Evolutionary conservation across 1,139 yeast species (phyloP).

Genomic region (Keqinozyma sinolaborantium): DNA sequence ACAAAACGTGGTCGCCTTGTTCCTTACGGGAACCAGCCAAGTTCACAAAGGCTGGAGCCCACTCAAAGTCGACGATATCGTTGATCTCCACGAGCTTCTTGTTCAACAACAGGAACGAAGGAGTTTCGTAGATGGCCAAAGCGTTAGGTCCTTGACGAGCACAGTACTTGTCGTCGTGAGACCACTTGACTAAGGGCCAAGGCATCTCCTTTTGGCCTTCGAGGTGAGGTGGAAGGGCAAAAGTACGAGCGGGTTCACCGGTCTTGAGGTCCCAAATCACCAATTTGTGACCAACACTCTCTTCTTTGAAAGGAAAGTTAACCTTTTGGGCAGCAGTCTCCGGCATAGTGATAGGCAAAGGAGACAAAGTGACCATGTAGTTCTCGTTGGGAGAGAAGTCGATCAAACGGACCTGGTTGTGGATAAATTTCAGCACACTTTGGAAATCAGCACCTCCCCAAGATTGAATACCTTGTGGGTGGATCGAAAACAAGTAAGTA

Average conservation of each 20-base stretch:
- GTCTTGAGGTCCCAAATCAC: conserved; percentile 91
- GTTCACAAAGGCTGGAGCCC: conserved; percentile 86
- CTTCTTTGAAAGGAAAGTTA: conserved; percentile 78
- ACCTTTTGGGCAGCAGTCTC: conserved; percentile 62
- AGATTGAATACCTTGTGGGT: conserved; percentile 91
- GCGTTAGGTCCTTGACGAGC: conserved; percentile 96
- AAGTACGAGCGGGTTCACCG: conserved; percentile 82
- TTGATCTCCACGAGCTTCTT: conserved; percentile 83
- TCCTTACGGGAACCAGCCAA: conserved; percentile 53
- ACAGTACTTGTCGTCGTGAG: conserved; percentile 87
- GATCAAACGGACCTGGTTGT: conserved; percentile 84
- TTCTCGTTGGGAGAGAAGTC: conserved; percentile 94
- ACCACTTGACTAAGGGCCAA: conserved; percentile 99
- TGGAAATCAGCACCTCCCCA: conserved; percentile 92
- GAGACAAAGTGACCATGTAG: conserved; percentile 87
- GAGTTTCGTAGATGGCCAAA: conserved; percentile 78
- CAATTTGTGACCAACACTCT: conserved; percentile 89
- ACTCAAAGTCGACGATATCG: conserved; percentile 88
- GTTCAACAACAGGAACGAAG: conserved; percentile 70
- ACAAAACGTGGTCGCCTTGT: conserved; percentile 64
- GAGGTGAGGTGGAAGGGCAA: conserved; percentile 81
- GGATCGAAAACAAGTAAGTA: conserved; percentile 80
- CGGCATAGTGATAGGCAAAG: conserved; percentile 74
- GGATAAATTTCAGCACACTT: conserved; percentile 75
- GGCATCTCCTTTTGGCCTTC: conserved; percentile 71